These are phyloP conservation scores for Tetratostichococcus sp. DNA, from an alignment of 139 green algal species.

Conservation along the genomic window DNA sequence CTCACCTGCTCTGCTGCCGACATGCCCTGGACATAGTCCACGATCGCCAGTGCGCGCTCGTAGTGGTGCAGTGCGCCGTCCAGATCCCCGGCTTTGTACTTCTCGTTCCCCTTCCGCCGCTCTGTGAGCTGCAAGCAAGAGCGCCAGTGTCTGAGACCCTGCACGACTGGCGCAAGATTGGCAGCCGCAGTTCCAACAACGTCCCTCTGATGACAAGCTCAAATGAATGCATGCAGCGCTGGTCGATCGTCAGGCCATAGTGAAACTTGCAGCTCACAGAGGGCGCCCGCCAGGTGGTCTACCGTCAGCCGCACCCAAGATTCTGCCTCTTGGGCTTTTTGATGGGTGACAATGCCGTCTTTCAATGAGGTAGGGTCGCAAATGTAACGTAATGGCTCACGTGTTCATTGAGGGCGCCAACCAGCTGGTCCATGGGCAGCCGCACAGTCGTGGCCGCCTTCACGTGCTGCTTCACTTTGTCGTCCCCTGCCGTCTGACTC, in stretches of 20 bases:
- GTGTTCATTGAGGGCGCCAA: constrained; percentile 70
- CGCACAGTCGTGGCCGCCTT: constrained; percentile 5
- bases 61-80: constrained; percentile 49
- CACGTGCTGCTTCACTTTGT: background rate
- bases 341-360: no score
- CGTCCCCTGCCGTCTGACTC: background rate
- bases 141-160: no score
- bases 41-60: constrained; percentile 39
- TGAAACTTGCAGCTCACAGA: no score
- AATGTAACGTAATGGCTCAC: constrained; percentile 26
- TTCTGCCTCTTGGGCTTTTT: no score
- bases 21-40: constrained; percentile 46
- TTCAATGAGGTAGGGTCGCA: no score
- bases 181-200: no score
- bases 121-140: constrained; percentile 41
- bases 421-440: constrained; percentile 54
- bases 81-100: constrained; percentile 32
- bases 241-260: no score
- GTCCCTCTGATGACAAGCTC: no score
- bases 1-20: constrained; percentile 33
- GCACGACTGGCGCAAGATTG: no score
- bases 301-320: no score
- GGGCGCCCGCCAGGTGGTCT: no score
- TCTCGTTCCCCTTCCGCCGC: constrained; percentile 47
- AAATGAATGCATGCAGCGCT: no score